These are phyloP conservation scores for Sarocladium kiliense DNA, from an alignment of 2,329 filamentous ascomycete genomes.

Conservation along the genomic window DNA sequence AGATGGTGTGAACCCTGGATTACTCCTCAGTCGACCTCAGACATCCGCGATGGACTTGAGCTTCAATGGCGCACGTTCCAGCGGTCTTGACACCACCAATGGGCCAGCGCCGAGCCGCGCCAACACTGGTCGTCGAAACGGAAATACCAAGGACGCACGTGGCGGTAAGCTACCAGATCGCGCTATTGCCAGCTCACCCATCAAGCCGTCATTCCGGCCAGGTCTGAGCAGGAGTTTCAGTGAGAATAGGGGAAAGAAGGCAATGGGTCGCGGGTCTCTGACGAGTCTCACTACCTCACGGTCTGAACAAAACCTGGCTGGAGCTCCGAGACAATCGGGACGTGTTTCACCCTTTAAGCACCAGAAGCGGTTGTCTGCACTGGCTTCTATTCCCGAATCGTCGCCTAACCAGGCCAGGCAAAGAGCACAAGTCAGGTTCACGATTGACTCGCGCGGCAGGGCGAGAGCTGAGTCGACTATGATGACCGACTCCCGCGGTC, in stretches of 20 bases:
- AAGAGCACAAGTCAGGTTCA: constrained; percentile 56
- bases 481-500: constrained; percentile 21
- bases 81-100: constrained; percentile 8
- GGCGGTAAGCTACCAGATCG: constrained; percentile 38
- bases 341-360: constrained; percentile 48
- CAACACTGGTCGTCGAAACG: constrained; percentile 34
- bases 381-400: constrained; percentile 55
- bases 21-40: constrained; percentile 50
- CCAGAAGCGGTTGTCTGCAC: constrained; percentile 43
- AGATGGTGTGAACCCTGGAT: constrained; percentile 53
- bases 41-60: constrained; percentile 40
- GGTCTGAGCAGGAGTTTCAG: constrained; percentile 51
- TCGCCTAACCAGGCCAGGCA: constrained; percentile 33
- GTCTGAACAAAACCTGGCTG: constrained; percentile 23
- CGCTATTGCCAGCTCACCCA: constrained; percentile 41
- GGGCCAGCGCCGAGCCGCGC: constrained; percentile 20
- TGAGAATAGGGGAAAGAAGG: constrained; percentile 45
- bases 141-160: constrained; percentile 38
- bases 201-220: constrained; percentile 41
- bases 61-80: constrained; percentile 25
- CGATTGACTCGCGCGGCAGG: constrained; percentile 57
- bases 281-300: constrained; percentile 33
- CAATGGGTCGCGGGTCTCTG: constrained; percentile 32
- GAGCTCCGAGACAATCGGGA: constrained; percentile 35
- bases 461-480: constrained; percentile 49